A percentile compares a stretch with the other conserved stretches of the same genome.
These are phyloP conservation scores for Scheffersomyces stambukii DNA, from an alignment of 1,139 yeast genomes.

Conservation along the genomic window DNA sequence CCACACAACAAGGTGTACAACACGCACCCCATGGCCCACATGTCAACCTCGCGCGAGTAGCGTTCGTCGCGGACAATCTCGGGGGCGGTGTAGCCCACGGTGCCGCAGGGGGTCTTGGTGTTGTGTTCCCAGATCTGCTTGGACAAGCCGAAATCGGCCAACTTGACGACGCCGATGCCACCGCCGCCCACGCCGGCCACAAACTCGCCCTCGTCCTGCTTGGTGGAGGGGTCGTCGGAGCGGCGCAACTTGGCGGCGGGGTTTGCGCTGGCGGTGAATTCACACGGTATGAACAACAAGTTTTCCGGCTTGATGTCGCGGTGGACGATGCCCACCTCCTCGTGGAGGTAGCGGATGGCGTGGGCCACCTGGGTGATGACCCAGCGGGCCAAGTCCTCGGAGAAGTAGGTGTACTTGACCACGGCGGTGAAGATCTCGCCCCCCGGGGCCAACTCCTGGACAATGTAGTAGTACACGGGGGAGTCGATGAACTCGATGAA, in stretches of 20 bases:
- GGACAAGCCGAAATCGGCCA: constrained; percentile 57
- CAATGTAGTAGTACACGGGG: constrained; percentile 46
- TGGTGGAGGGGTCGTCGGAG: constrained; percentile 45
- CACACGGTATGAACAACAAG: constrained; percentile 58
- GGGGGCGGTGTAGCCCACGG: constrained; percentile 62
- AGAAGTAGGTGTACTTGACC: constrained; percentile 51
- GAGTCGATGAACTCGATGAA: constrained; percentile 49
- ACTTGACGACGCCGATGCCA: constrained; percentile 47
- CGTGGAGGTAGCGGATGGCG: constrained; percentile 49
- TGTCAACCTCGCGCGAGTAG: constrained; percentile 58
- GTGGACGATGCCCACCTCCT: constrained; percentile 55
- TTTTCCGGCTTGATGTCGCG: constrained; percentile 58
- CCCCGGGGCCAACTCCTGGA: constrained; percentile 50
- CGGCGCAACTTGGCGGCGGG: constrained; percentile 37
- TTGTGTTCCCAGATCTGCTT: constrained; percentile 55
- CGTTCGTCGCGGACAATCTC: constrained; percentile 57
- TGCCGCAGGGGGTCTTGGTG: constrained; percentile 62
- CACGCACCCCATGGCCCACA: constrained; percentile 65
- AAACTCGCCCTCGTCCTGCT: constrained; percentile 52
- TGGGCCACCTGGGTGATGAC: constrained; percentile 48
- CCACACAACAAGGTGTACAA: constrained; percentile 58
- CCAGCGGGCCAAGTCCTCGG: constrained; percentile 53
- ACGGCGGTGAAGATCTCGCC: constrained; percentile 58
- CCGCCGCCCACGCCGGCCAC: constrained; percentile 48
- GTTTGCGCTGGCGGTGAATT: constrained; percentile 37